Evolutionary conservation across 257 asterid species (phyloP), one percentile per base, ranked within the genome.

Genomic region (Misopates orontium): DNA sequence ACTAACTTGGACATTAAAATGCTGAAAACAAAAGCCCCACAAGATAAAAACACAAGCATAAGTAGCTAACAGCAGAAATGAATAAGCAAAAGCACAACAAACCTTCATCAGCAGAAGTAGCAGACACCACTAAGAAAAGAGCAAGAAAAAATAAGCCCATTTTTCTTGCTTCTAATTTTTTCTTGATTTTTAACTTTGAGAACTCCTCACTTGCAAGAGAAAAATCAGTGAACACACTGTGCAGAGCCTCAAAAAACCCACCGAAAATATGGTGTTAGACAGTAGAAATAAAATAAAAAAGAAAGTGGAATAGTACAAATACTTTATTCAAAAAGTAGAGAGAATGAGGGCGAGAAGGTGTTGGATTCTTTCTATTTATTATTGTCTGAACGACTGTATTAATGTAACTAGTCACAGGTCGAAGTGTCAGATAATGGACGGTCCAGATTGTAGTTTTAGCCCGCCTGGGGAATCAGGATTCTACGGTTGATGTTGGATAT

Each of bases 21-120:
- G 28, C 62, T 22, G 62, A 53, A 32, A 31, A 64, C 36, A 28
- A 28, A 28, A 28, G 4, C 36, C 36, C 36, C 3, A 28, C 3
- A 28, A 2, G 36, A 28, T 28, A 28, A 28, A 2, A 28, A 28
- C 7, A 28, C 3, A 7, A 28, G 7, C 3, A 28, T 28, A 28
- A 28, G 7, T 28, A 50, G 40, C 55, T 45, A 18, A 15, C 40
- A 22, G 56, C 22, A 45, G 64, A 50, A 53, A 49, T 50, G 66
- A 69, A 17, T 25, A 23, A 18, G 51, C 19, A 67, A 66, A 66
- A 64, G 48, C 51, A 74, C 69, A n/a, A n/a, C n/a, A 52, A 32
- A 82, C 87, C 82, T 76, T 82, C 78, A 67, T 75, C 82, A 54
- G 79, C 78, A 66, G 72, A 50, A 69, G 74, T 68, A 73, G 76